phyloP scores from a whole-genome alignment of 768 basidiomycete species.

The Serendipita vermifera region DNA sequence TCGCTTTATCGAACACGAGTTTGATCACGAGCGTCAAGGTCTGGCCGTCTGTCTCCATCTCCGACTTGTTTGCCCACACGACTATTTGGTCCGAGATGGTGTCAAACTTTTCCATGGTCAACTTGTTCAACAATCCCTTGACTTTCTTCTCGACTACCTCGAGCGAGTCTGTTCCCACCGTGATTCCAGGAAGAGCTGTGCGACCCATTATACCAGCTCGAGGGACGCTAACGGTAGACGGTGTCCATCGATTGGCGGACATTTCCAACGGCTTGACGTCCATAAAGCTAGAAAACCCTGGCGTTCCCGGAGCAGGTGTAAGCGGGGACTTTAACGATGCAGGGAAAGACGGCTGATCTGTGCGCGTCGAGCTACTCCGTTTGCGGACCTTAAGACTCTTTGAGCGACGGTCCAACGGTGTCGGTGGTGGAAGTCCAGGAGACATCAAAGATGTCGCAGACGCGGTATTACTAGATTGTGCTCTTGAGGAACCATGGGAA shows the following conservation, averaged over 20 bases:
- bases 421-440: background rate
- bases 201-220: background rate
- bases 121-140: slow-evolving; percentile 38
- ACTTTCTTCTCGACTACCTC: slow-evolving; percentile 36
- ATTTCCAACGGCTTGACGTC: slow-evolving; percentile 63
- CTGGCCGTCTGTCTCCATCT: slow-evolving; percentile 31
- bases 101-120: slow-evolving; percentile 35
- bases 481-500: slow-evolving; percentile 1
- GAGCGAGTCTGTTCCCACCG: slow-evolving; percentile 20
- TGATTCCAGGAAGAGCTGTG: background rate
- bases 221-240: slow-evolving; percentile 14
- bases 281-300: slow-evolving; percentile 12
- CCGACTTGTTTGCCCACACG: slow-evolving; percentile 33
- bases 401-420: background rate
- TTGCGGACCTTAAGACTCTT: background rate
- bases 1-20: slow-evolving; percentile 35
- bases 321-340: background rate
- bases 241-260: slow-evolving; percentile 77
- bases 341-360: background rate
- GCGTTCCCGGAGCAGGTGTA: background rate
- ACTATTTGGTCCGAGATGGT: slow-evolving; percentile 35
- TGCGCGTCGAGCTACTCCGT: slow-evolving; percentile 9
- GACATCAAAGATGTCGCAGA: too few species aligned
- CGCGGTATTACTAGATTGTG: too few species aligned
- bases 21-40: slow-evolving; percentile 29